phyloP scores from a whole-genome alignment of 75 land plant species.

The Pseudotsuga menziesii region DNA sequence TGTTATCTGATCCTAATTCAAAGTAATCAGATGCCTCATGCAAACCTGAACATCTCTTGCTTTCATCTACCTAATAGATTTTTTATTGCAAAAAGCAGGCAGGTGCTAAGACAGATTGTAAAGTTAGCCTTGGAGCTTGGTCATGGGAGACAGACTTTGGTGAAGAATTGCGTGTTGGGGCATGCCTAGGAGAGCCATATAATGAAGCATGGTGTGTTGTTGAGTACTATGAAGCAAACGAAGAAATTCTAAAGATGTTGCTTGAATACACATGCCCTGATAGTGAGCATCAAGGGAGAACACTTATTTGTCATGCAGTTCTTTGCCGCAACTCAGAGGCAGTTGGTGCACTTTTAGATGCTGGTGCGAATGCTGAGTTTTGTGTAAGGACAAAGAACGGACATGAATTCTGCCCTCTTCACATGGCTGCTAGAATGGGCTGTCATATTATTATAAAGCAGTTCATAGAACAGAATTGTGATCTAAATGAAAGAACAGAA shows the following conservation, averaged over 20 bases:
- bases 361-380: constrained; percentile 35
- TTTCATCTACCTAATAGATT: too few relatives aligned
- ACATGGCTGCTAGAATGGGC: constrained; percentile 38
- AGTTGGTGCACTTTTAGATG: constrained; percentile 22
- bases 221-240: constrained; percentile 43
- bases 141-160: constrained; percentile 38
- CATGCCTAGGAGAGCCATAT: constrained; percentile 48
- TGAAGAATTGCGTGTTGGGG: constrained; percentile 51
- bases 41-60: too few relatives aligned
- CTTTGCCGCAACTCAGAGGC: constrained; percentile 30
- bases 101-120: constrained; percentile 34
- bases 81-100: constrained; percentile 14
- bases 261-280: constrained; percentile 24
- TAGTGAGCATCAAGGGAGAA: constrained; percentile 23
- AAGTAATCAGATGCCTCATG: too few relatives aligned
- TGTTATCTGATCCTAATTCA: too few relatives aligned
- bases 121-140: constrained; percentile 43
- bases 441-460: constrained; percentile 19
- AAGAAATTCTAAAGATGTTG: constrained; percentile 22
- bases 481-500: constrained; percentile 28
- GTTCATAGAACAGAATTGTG: constrained; percentile 25
- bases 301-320: constrained; percentile 41
- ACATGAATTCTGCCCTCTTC: constrained; percentile 33
- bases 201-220: constrained; percentile 47
- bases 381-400: constrained; percentile 27